These are phyloP conservation scores for Abrus pulchellus DNA, from an alignment of 306 rosid species.

Conservation along the genomic window DNA sequence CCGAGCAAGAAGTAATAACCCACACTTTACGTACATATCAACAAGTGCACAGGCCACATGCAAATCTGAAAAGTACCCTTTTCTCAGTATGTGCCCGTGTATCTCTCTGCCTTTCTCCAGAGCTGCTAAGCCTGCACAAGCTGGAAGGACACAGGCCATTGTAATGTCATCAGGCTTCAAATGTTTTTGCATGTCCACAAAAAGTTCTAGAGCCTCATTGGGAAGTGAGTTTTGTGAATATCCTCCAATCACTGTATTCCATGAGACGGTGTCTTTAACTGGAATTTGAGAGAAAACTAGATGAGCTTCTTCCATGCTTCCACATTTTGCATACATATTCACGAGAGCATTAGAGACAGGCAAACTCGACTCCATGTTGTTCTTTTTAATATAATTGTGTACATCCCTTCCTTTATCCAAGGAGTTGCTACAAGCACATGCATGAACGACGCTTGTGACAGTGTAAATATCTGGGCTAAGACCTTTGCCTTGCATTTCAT, in stretches of 20 bases:
- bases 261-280: constrained; percentile 66
- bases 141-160: constrained; percentile 68
- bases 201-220: constrained; percentile 62
- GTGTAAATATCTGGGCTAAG: constrained; percentile 63
- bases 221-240: constrained; percentile 74
- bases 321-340: constrained; percentile 90
- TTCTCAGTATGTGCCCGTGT: constrained; percentile 68
- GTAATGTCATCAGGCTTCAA: constrained; percentile 63
- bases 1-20: constrained; percentile 32
- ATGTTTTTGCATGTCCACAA: constrained; percentile 63
- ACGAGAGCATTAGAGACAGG: constrained; percentile 77
- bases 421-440: constrained; percentile 67
- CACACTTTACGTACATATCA: constrained; percentile 61
- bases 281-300: constrained; percentile 61
- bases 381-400: constrained; percentile 66
- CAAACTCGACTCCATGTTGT: constrained; percentile 56
- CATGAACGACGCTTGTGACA: constrained; percentile 70
- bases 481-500: constrained; percentile 66
- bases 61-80: constrained; percentile 54
- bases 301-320: constrained; percentile 79
- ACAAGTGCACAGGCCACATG: constrained; percentile 68
- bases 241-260: constrained; percentile 86
- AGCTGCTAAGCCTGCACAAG: constrained; percentile 77
- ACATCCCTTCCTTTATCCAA: constrained; percentile 66
- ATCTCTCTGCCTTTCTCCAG: constrained; percentile 72